Conservation (phyloP, 805 yeast species). For the Candida broadrunensis region DNA sequence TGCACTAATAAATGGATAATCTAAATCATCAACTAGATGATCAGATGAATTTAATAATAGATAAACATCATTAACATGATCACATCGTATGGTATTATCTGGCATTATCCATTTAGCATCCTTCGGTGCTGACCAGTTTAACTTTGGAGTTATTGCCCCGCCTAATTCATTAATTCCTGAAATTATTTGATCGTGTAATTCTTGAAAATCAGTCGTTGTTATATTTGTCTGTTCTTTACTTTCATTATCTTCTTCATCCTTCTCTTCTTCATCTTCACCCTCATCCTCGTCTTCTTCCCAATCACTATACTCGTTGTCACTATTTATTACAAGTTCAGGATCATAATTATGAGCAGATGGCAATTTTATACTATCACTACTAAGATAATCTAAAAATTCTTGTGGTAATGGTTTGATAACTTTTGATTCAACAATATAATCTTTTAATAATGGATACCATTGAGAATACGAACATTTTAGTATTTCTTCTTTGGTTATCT, state of each 20-base stretch:
- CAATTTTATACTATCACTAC: conserved; percentile 20
- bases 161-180: conserved; percentile 41
- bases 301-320: conserved; percentile 70
- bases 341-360: conserved; percentile 12
- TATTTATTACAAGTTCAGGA: conserved; percentile 22
- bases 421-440: conserved; percentile 17
- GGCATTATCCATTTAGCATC: conserved; percentile 93
- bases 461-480: conserved; percentile 30
- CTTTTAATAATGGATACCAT: conserved; percentile 28
- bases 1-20: conserved; percentile 60
- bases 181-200: conserved; percentile 55
- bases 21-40: conserved; percentile 81
- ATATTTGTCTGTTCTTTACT: neutral
- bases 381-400: conserved; percentile 31
- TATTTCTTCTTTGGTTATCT: conserved; percentile 23
- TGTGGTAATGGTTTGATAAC: conserved; percentile 31
- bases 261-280: conserved; percentile 7
- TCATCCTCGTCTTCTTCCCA: conserved; percentile 53
- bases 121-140: conserved; percentile 96
- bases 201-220: conserved; percentile 49
- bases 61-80: conserved; percentile 70
- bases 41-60: conserved; percentile 81
- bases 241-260: conserved; percentile 16
- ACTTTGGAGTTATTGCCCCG: conserved; percentile 76
- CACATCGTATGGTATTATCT: conserved; percentile 72